Conservation (phyloP, 148 eudicot genomes). For the Polygonum maritimum region DNA sequence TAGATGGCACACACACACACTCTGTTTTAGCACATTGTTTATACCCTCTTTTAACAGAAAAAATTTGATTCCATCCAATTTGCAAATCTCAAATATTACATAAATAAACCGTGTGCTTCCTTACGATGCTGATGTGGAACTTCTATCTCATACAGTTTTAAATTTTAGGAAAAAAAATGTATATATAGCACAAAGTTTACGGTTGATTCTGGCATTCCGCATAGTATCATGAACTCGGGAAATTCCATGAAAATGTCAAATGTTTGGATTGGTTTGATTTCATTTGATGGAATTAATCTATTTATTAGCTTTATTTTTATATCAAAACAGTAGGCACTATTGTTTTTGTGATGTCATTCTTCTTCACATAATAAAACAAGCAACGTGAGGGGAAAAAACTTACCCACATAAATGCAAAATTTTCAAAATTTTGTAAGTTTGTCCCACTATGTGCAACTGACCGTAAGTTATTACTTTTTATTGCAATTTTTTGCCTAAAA, state of each 20-base stretch:
- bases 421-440: no score
- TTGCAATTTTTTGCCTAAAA: no score
- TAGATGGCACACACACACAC: background rate
- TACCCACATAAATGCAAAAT: background rate
- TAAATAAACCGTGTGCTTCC: background rate
- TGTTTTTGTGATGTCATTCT: background rate
- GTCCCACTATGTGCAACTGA: no score
- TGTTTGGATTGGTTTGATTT: background rate
- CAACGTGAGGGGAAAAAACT: background rate
- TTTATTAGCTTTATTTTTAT: background rate
- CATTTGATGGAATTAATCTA: background rate
- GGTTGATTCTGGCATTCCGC: background rate
- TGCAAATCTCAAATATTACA: background rate
- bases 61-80: background rate
- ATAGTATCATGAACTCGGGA: background rate
- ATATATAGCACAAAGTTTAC: background rate
- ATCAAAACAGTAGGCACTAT: background rate
- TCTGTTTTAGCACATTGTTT: background rate
- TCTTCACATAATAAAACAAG: background rate
- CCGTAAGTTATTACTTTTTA: no score
- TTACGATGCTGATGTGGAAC: background rate
- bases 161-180: background rate
- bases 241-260: background rate
- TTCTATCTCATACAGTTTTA: background rate
- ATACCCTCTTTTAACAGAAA: background rate